A percentile compares a stretch with the other conserved stretches of the same genome.
phyloP scores from a whole-genome alignment of 2,329 filamentous ascomycete genomes.

The Botryosphaeria agaves region DNA sequence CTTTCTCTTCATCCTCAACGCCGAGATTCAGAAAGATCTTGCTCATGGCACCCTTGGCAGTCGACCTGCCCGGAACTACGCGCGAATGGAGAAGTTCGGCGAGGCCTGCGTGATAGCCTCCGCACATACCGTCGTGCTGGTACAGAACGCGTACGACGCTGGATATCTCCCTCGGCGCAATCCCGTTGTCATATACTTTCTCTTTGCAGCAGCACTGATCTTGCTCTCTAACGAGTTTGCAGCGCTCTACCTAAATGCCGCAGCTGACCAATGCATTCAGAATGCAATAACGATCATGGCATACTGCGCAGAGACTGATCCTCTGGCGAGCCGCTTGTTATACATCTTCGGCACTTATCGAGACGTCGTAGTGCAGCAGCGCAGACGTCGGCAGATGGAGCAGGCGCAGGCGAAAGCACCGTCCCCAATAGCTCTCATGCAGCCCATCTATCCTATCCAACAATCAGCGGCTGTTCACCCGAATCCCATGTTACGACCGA shows the following conservation, averaged over 20 bases:
- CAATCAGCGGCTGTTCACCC: too few species aligned
- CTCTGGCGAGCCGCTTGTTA: conserved; percentile 19
- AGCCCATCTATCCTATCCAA: too few species aligned
- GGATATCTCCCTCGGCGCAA: conserved; percentile 21
- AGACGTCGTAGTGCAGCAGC: conserved; percentile 18
- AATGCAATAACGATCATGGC: conserved; percentile 22
- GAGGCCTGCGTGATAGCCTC: conserved; percentile 24
- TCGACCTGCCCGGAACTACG: conserved; percentile 2
- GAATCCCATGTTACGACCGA: too few species aligned
- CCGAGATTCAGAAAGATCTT: conserved; percentile 19
- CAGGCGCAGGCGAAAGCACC: conserved; percentile 7
- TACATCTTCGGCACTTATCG: conserved; percentile 20
- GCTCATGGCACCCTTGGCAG: conserved; percentile 9
- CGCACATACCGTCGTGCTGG: conserved; percentile 20
- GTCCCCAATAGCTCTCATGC: conserved; percentile 10
- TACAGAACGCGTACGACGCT: conserved; percentile 22
- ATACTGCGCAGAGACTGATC: conserved; percentile 22
- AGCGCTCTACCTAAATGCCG: conserved; percentile 14
- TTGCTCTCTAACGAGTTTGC: conserved; percentile 23
- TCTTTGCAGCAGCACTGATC: conserved; percentile 22
- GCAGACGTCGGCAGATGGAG: conserved; percentile 10
- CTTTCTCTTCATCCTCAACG: conserved; percentile 39
- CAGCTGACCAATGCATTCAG: conserved; percentile 17
- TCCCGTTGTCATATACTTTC: conserved; percentile 22
- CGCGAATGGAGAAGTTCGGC: conserved; percentile 30